Percentiles rank a stretch among this genome's conserved stretches.
Evolutionary conservation across 2,329 filamentous ascomycete genomes (phyloP).

Genomic region (Alternaria dauci): DNA sequence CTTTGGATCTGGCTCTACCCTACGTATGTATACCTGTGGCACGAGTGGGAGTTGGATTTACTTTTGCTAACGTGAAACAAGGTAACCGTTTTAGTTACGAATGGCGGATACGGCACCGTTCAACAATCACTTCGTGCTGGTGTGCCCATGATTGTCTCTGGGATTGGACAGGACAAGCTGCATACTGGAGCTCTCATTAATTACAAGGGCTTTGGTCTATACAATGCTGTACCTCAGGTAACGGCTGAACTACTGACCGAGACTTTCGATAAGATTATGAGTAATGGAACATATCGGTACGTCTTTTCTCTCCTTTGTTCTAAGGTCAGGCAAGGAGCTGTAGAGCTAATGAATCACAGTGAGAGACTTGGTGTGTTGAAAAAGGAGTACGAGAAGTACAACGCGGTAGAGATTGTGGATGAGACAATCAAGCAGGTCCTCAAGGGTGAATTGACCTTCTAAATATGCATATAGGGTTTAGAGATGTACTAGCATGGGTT

Average conservation of each 20-base stretch:
- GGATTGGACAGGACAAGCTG: slow-evolving; percentile 50
- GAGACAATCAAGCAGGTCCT: slow-evolving; percentile 10
- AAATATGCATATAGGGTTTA: background rate
- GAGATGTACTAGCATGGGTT: background rate
- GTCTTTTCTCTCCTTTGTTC: background rate
- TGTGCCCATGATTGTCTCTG: slow-evolving; percentile 59
- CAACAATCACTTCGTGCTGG: slow-evolving; percentile 57
- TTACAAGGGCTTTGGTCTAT: slow-evolving; percentile 18
- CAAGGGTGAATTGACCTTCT: background rate
- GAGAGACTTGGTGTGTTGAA: background rate
- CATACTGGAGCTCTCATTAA: slow-evolving; percentile 48
- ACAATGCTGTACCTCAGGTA: slow-evolving; percentile 12
- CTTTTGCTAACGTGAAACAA: slow-evolving; percentile 21
- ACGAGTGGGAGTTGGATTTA: background rate
- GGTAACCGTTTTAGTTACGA: slow-evolving; percentile 55
- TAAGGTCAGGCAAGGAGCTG: background rate
- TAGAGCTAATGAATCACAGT: background rate
- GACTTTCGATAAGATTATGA: slow-evolving; percentile 14
- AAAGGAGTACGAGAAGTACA: slow-evolving; percentile 15
- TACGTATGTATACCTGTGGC: background rate
- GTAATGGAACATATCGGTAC: slow-evolving; percentile 11
- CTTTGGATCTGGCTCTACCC: slow-evolving; percentile 58
- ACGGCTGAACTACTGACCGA: background rate
- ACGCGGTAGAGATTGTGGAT: slow-evolving; percentile 15
- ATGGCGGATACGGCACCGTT: slow-evolving; percentile 60